Evolutionary conservation across 257 asterid genomes (phyloP), one percentile per base, ranked within the genome.

Genomic region (Solanum piurae): DNA sequence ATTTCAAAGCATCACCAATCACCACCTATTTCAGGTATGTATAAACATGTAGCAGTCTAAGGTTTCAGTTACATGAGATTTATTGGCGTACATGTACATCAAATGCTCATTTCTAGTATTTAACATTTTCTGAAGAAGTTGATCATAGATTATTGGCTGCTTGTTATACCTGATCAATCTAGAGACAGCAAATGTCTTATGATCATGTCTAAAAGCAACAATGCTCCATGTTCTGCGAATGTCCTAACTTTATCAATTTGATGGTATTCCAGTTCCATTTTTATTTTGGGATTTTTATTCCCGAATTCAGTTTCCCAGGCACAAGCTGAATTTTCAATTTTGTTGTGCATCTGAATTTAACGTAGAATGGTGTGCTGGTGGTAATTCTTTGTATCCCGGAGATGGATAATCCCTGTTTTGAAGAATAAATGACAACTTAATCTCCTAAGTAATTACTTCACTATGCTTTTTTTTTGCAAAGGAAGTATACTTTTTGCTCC

Each of bases 1-100:
- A 60, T 90, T 69, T 62, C 90, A 71, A 33, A 34, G 40, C 40
- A 16, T 88, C 86, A 90, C 83, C 88, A 60, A 80, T 90, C 89
- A 64, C 84, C 89, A 52, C 60, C 87, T 82, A 31, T 46, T 88
- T 84, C 94, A 86, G 76, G 94, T 92, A 92, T 87, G 93, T 37
- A 29, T 87, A 60, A 64, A 9, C 16, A 64, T 10, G 60, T 38
- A 49, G 18, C 34, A 25, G 52, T 36, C 25, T 79, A 25, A 18
- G n/a, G 25, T 27, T 40, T 40, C 82, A 40, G 60, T 85, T 27
- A 60, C 62, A 77, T 77, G 62, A 77, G 62, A 77, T 40, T 75
- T 37, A 37, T 20, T 37, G 33, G 83, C 83, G 8, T 21, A 37
- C 3, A 21, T 37, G 21, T 75, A 37, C 83, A 11, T 75, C 9